Evolutionary conservation across 768 basidiomycete species (phyloP), one percentile per base, ranked within the genome.

Genomic region (Austroboletus festivus): DNA sequence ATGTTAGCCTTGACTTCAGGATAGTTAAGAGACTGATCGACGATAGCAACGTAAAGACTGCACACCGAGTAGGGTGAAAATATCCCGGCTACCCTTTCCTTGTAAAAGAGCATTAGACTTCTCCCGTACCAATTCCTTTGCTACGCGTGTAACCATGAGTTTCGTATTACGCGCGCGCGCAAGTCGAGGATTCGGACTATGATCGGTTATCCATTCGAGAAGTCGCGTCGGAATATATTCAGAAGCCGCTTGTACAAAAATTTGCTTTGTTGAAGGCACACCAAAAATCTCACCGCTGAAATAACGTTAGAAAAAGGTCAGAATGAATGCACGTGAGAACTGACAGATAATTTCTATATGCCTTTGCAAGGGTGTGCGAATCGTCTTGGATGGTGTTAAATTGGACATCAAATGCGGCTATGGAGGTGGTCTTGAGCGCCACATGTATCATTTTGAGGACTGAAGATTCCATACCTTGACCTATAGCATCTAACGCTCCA

Each of bases 401-500:
- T 11, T 55, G 40, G 40, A 58, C 72, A 42, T 78, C 79, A 48
- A 80, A 79, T 20, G 73, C 76, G 26, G 72, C 78, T 64, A 12
- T 40, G 9, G 21, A 22, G 3, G 16, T 20, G 24, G 26, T 46
- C 23, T 15, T 8, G n/a, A 13, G n/a, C n/a, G n/a, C n/a, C n/a
- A 16, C 31, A 3, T 15, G 19, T 18, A 11, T 13, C 9, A 5
- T 2, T 16, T n/a, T 23, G 8, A 7, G 1, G 11, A 2, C 3
- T 16, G 15, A 22, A 31, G 18, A 39, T 8, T 7, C 1, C 52
- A 18, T 62, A 76, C 77, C 74, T 53, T 70, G 68, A 21, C 74
- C 77, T 40, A 79, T 73, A 10, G 73, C 69, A 61, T 79, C 78
- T 23, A 80, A 56, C 7, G 75, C 69, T 5, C 73, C 72, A 4